phyloP scores from a whole-genome alignment of 805 yeast species.

The Barnettozyma californica region DNA sequence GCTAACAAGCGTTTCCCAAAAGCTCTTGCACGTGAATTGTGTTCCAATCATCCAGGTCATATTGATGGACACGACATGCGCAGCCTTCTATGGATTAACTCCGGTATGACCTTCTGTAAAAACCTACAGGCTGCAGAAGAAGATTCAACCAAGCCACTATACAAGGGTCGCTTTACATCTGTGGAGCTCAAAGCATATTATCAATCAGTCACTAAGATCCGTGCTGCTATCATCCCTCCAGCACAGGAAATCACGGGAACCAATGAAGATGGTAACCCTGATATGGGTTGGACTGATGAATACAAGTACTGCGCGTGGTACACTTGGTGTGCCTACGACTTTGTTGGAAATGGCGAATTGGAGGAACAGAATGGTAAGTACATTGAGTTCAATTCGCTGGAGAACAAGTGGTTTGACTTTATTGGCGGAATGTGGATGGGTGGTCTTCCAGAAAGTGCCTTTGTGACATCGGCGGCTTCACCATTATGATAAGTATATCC shows the following conservation, averaged over 20 bases:
- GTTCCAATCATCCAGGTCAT: slow-evolving; percentile 58
- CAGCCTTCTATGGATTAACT: slow-evolving; percentile 38
- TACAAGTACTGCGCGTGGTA: slow-evolving; percentile 34
- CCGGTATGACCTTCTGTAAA: slow-evolving; percentile 62
- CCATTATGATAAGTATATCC: not conserved
- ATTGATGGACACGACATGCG: slow-evolving; percentile 39
- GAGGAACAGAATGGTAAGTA: slow-evolving; percentile 11
- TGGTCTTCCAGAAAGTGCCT: slow-evolving; percentile 9
- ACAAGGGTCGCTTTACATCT: slow-evolving; percentile 22
- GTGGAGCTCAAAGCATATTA: slow-evolving; percentile 28
- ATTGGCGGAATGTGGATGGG: slow-evolving; percentile 25
- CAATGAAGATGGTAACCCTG: slow-evolving; percentile 31
- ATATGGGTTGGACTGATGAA: slow-evolving; percentile 32
- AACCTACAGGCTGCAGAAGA: slow-evolving; percentile 28
- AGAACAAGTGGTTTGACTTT: slow-evolving; percentile 19
- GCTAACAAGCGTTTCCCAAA: slow-evolving; percentile 9
- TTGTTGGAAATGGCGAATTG: slow-evolving; percentile 31
- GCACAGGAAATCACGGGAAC: slow-evolving; percentile 22
- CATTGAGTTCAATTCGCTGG: slow-evolving; percentile 11
- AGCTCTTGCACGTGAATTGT: slow-evolving; percentile 32
- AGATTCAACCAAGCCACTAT: slow-evolving; percentile 35
- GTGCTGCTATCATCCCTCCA: slow-evolving; percentile 38
- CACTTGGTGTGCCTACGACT: slow-evolving; percentile 43
- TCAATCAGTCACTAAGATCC: slow-evolving; percentile 28
- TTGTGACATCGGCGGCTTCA: not conserved